Conservation (phyloP, 2,329 filamentous ascomycete species). For the Colletotrichum siamense region DNA sequence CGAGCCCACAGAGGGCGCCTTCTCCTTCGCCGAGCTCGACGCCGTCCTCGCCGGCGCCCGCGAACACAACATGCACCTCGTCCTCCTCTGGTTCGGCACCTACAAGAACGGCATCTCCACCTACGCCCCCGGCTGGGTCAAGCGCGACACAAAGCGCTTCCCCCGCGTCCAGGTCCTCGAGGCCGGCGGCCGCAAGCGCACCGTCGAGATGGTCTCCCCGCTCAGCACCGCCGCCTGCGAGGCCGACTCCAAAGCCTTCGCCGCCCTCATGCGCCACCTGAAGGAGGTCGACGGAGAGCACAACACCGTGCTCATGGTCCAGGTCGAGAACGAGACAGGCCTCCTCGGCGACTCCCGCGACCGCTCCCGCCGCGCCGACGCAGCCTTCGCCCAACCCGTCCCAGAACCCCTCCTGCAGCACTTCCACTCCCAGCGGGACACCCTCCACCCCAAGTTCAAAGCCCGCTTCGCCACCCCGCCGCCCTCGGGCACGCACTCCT, state of each 20-base stretch:
- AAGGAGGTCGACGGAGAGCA: slow-evolving; percentile 49
- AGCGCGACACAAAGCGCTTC: slow-evolving; percentile 38
- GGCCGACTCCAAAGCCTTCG: slow-evolving; percentile 37
- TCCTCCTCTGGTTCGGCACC: slow-evolving; percentile 43
- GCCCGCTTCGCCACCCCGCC: slow-evolving; percentile 28
- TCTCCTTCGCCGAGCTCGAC: slow-evolving; percentile 39
- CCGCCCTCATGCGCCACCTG: slow-evolving; percentile 34
- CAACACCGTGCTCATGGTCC: slow-evolving; percentile 59
- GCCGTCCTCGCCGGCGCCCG: slow-evolving; percentile 34
- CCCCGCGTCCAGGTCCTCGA: slow-evolving; percentile 36
- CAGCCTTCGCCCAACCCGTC: slow-evolving; percentile 40
- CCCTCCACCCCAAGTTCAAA: slow-evolving; percentile 33
- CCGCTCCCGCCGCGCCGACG: slow-evolving; percentile 43
- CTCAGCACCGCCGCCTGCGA: slow-evolving; percentile 31
- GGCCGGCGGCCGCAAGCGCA: slow-evolving; percentile 34
- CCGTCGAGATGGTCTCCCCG: slow-evolving; percentile 38
- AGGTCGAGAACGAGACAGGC: slow-evolving; percentile 63
- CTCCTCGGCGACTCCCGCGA: slow-evolving; percentile 58
- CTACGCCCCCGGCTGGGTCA: slow-evolving; percentile 40
- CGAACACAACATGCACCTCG: slow-evolving; percentile 36
- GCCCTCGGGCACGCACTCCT: slow-evolving; percentile 31
- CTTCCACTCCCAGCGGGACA: slow-evolving; percentile 15
- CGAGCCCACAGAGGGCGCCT: slow-evolving; percentile 38
- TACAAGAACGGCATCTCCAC: slow-evolving; percentile 45
- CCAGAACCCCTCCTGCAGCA: slow-evolving; percentile 31